phyloP scores from a whole-genome alignment of 1,284 basidiomycete genomes.

The Microbotryomycetes sp. region DNA sequence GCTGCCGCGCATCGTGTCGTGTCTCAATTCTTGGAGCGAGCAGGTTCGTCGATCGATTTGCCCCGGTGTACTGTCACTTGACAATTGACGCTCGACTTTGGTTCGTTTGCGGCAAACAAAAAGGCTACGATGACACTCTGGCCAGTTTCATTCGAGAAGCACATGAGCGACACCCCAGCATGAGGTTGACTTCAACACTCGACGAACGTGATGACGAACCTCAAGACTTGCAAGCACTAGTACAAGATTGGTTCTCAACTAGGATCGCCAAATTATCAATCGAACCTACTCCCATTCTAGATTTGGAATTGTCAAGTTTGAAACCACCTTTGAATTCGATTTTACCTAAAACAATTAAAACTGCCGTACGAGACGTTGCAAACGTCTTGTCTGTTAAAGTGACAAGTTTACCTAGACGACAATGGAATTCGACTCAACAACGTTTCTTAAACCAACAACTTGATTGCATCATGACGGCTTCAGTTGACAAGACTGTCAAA shows the following conservation, averaged over 20 bases:
- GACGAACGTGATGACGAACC: not conserved
- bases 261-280: slow-evolving; percentile 8
- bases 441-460: slow-evolving; percentile 3
- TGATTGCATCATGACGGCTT: slow-evolving; percentile 31
- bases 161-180: not conserved
- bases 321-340: slow-evolving; percentile 7
- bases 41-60: not conserved
- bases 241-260: slow-evolving; percentile 19
- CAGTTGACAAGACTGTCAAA: slow-evolving; percentile 34
- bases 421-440: slow-evolving; percentile 26
- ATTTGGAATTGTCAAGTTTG: slow-evolving; percentile 4
- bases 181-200: not conserved
- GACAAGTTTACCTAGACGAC: slow-evolving; percentile 14
- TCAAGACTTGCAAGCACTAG: slow-evolving; percentile 21
- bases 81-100: too few relatives aligned
- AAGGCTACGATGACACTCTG: not conserved
- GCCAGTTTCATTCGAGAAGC: not conserved
- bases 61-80: too few relatives aligned
- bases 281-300: not conserved
- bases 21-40: not conserved
- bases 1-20: not conserved
- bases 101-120: too few relatives aligned
- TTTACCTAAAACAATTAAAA: not conserved
- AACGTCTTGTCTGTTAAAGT: slow-evolving; percentile 29
- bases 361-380: slow-evolving; percentile 20